Evolutionary conservation across 1,139 yeast species (phyloP).

Genomic region (Zhuliangozyma parablackwelliae): DNA sequence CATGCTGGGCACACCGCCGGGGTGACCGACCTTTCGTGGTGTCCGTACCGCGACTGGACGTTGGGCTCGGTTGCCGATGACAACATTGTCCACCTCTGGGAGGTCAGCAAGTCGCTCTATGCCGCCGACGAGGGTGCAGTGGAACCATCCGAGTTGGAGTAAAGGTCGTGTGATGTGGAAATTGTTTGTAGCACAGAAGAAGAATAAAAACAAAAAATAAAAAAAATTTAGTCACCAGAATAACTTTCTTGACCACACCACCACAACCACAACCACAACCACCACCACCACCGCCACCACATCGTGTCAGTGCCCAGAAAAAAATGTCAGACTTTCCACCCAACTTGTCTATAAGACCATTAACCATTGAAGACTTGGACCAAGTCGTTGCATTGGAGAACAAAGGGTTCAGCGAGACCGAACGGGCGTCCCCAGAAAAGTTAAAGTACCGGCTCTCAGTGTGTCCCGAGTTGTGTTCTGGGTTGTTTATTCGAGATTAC

Average conservation of each 20-base stretch:
- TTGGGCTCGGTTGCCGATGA: slow-evolving; percentile 73
- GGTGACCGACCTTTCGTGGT: slow-evolving; percentile 68
- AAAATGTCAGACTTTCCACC: slow-evolving; percentile 42
- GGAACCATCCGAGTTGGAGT: slow-evolving; percentile 5
- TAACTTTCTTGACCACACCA: neutral
- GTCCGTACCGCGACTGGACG: slow-evolving; percentile 68
- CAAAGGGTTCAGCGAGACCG: slow-evolving; percentile 62
- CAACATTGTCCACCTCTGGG: slow-evolving; percentile 76
- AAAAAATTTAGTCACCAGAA: neutral
- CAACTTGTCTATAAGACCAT: slow-evolving; percentile 77
- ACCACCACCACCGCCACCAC: neutral
- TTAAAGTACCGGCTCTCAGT: slow-evolving; percentile 65
- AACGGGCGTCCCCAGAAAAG: slow-evolving; percentile 62
- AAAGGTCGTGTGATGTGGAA: slow-evolving; percentile 1
- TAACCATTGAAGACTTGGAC: slow-evolving; percentile 63
- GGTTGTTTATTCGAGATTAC: slow-evolving; percentile 75
- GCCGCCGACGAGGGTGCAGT: slow-evolving; percentile 23
- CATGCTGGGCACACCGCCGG: slow-evolving; percentile 84
- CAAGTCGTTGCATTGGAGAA: slow-evolving; percentile 60
- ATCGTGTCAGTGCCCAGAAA: neutral
- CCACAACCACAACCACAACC: neutral
- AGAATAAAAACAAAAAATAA: neutral
- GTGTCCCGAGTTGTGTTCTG: slow-evolving; percentile 90
- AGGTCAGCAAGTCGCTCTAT: slow-evolving; percentile 51
- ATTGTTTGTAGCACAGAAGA: neutral